Evolutionary conservation across 2,329 filamentous ascomycete species (phyloP).

Genomic region (Ascomycota sp.): DNA sequence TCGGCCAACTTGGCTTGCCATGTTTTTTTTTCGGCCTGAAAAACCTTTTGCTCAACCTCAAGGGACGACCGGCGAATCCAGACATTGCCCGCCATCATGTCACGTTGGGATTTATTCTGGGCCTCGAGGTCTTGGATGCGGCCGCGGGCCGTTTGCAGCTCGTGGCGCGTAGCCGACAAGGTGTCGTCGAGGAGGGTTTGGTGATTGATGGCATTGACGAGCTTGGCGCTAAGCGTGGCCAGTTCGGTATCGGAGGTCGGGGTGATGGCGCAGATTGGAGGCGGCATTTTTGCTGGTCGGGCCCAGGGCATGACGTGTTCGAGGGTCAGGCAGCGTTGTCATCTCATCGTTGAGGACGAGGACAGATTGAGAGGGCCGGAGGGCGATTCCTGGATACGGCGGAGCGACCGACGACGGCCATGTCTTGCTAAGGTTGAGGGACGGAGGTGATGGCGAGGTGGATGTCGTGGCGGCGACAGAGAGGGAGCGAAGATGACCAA

Average conservation of each 20-base stretch:
- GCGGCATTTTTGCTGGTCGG: slow-evolving; percentile 17
- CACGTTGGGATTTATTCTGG: slow-evolving; percentile 44
- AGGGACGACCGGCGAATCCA: slow-evolving; percentile 55
- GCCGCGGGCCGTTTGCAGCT: slow-evolving; percentile 54
- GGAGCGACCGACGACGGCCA: slow-evolving; percentile 11
- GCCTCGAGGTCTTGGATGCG: slow-evolving; percentile 48
- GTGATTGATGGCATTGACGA: slow-evolving; percentile 94
- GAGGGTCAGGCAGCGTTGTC: slow-evolving; percentile 48
- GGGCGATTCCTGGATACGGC: slow-evolving; percentile 17
- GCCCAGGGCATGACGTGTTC: slow-evolving; percentile 28
- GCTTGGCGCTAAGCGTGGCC: slow-evolving; percentile 76
- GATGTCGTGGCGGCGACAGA: slow-evolving; percentile 24
- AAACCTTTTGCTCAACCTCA: slow-evolving; percentile 47
- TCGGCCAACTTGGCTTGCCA: slow-evolving; percentile 38
- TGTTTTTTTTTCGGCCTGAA: slow-evolving; percentile 38
- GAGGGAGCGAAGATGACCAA: slow-evolving; percentile 31
- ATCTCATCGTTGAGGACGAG: slow-evolving; percentile 33
- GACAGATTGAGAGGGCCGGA: slow-evolving; percentile 15
- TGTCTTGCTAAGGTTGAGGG: slow-evolving; percentile 10
- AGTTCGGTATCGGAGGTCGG: slow-evolving; percentile 51
- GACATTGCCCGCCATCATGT: slow-evolving; percentile 52
- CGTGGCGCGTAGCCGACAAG: slow-evolving; percentile 60
- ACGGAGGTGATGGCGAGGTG: slow-evolving; percentile 8
- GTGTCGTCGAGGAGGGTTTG: slow-evolving; percentile 84
- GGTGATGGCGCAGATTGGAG: slow-evolving; percentile 21